These are phyloP conservation scores for Plasmodium inui DNA, from an alignment of 169 alveolate species.

Conservation along the genomic window DNA sequence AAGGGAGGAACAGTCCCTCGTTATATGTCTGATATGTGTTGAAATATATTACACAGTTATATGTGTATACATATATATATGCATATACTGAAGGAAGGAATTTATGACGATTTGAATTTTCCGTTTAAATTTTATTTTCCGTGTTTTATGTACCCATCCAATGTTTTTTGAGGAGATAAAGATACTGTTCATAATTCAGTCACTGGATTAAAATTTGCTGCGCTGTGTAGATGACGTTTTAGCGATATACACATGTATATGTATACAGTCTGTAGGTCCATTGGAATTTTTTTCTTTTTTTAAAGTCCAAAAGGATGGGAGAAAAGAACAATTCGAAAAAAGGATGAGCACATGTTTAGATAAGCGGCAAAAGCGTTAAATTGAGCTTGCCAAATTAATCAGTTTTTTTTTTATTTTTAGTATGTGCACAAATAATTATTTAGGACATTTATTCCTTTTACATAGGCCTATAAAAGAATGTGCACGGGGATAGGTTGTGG, in stretches of 20 bases:
- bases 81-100: neutral
- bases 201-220: neutral
- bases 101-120: neutral
- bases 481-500: neutral
- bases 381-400: neutral
- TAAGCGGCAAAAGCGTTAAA: neutral
- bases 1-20: neutral
- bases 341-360: neutral
- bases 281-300: neutral
- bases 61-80: neutral
- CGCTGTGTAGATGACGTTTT: neutral
- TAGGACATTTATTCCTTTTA: neutral
- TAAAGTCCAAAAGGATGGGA: neutral
- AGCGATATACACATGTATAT: neutral
- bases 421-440: neutral
- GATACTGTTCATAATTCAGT: neutral
- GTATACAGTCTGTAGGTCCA: neutral
- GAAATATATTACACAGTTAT: neutral
- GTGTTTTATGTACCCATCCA: neutral
- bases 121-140: neutral
- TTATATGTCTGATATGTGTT: neutral
- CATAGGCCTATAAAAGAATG: neutral
- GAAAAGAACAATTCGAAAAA: neutral
- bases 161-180: neutral
- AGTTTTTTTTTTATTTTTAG: neutral